Conservation (phyloP, 345 rosid species). For the Corymbia maculata region DNA sequence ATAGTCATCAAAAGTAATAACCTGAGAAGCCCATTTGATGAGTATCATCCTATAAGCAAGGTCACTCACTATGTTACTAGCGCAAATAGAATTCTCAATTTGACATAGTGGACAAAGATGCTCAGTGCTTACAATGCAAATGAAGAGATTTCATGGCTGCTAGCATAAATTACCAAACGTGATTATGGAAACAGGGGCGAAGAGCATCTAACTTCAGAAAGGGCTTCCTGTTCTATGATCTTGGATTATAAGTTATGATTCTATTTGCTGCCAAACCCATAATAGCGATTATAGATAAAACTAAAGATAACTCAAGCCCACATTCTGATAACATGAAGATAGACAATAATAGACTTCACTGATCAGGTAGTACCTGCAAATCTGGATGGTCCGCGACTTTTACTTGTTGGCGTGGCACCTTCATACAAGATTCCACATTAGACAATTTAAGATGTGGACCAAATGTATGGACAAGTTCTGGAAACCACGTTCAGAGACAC, state of each 20-base stretch:
- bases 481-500: conserved; percentile 56
- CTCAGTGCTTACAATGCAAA: neutral
- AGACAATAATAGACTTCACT: neutral
- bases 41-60: neutral
- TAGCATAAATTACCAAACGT: neutral
- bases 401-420: conserved; percentile 59
- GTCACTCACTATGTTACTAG: neutral
- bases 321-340: neutral
- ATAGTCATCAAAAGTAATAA: conserved; percentile 64
- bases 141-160: neutral
- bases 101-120: neutral
- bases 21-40: conserved; percentile 11
- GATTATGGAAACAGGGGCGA: neutral
- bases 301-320: neutral
- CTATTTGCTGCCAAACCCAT: conserved; percentile 81
- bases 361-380: conserved; percentile 40
- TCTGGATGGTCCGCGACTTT: conserved; percentile 57
- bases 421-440: neutral
- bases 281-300: conserved; percentile 30
- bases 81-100: neutral
- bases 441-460: neutral
- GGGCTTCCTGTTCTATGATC: conserved; percentile 54
- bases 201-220: neutral
- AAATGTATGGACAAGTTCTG: neutral
- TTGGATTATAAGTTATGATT: conserved; percentile 45